Percentiles rank a stretch among this genome's conserved stretches.
Evolutionary conservation across 768 basidiomycete genomes (phyloP).

Genomic region (Tricholoma matsutake): DNA sequence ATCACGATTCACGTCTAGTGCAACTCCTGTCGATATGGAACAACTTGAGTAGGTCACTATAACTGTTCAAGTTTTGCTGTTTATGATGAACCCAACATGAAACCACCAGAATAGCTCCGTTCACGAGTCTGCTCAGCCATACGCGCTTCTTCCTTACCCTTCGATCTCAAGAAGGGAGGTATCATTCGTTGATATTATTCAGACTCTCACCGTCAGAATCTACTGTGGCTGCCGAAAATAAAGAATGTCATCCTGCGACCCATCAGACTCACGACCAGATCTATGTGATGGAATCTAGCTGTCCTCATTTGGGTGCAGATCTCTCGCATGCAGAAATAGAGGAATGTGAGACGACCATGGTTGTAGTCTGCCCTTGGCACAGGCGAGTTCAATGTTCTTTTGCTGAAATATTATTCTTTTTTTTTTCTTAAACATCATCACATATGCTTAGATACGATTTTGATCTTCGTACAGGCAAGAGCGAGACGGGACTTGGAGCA

Average conservation of each 20-base stretch:
- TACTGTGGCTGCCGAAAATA: slow-evolving; percentile 6
- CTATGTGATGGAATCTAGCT: slow-evolving; percentile 78
- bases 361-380: slow-evolving; percentile 78
- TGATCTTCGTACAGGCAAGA: slow-evolving; percentile 64
- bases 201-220: slow-evolving; percentile 41
- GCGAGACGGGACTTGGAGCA: slow-evolving; percentile 64
- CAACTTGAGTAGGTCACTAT: too few species aligned
- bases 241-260: background rate
- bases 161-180: slow-evolving; percentile 54
- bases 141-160: slow-evolving; percentile 59
- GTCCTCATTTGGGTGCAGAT: slow-evolving; percentile 80
- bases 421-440: too few species aligned
- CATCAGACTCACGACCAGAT: slow-evolving; percentile 39
- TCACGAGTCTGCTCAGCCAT: slow-evolving; percentile 45
- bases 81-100: background rate
- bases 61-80: background rate
- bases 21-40: too few species aligned
- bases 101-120: slow-evolving; percentile 40
- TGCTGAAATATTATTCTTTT: too few species aligned
- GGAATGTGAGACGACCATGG: slow-evolving; percentile 53
- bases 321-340: slow-evolving; percentile 81
- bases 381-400: slow-evolving; percentile 35
- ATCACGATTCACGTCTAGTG: too few species aligned
- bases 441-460: slow-evolving; percentile 67
- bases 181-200: slow-evolving; percentile 65